Evolutionary conservation across 2,329 filamentous ascomycete genomes (phyloP).

Genomic region (Aspergillus melleus): DNA sequence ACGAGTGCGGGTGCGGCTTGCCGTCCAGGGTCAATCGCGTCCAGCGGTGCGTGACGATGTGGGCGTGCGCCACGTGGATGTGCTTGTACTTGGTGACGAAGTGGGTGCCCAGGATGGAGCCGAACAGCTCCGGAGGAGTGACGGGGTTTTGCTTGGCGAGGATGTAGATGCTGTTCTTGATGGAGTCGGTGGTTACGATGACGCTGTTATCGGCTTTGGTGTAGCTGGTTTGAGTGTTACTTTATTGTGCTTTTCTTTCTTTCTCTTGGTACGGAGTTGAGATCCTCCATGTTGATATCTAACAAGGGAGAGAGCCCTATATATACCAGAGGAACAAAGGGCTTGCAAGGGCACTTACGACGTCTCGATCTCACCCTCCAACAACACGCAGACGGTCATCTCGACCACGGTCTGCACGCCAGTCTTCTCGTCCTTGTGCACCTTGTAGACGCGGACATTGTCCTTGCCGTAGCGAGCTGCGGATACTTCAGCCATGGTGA

Average conservation of each 20-base stretch:
- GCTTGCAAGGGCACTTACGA: conserved; percentile 59
- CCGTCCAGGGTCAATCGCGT: conserved; percentile 83
- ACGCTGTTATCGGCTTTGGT: conserved; percentile 92
- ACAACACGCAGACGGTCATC: conserved; percentile 89
- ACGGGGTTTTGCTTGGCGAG: conserved; percentile 91
- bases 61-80: conserved; percentile 81
- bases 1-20: conserved; percentile 90
- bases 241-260: neutral
- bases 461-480: conserved; percentile 66
- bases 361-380: conserved; percentile 87
- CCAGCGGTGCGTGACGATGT: conserved; percentile 85
- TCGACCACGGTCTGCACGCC: conserved; percentile 84
- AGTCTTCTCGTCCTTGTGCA: conserved; percentile 74
- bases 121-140: conserved; percentile 89
- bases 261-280: no score
- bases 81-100: conserved; percentile 86
- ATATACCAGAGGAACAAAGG: neutral
- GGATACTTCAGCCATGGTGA: conserved; percentile 41
- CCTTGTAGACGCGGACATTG: conserved; percentile 97
- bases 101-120: conserved; percentile 78
- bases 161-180: conserved; percentile 97
- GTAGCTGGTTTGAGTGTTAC: conserved; percentile 62
- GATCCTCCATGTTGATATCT: no score
- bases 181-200: conserved; percentile 93
- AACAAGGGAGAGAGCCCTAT: no score